phyloP scores from a whole-genome alignment of 2,329 filamentous ascomycete species.

The Orbilia quercus region DNA sequence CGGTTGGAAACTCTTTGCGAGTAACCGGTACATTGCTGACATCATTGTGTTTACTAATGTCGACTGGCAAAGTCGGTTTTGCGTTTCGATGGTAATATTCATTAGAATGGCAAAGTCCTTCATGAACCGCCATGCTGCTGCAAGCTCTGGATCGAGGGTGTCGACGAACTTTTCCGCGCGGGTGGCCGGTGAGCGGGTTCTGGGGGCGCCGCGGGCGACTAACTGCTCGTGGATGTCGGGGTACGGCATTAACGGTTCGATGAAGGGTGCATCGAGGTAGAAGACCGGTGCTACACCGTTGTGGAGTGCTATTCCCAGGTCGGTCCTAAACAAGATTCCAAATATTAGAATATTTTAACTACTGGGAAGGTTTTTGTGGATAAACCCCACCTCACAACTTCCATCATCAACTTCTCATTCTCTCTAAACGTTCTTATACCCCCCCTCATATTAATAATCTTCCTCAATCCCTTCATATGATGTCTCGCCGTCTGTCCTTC shows the following conservation, averaged over 20 bases:
- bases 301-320: conserved; percentile 60
- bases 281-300: conserved; percentile 59
- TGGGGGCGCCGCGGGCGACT: background rate
- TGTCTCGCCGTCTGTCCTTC: conserved; percentile 60
- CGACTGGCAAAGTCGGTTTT: conserved; percentile 57
- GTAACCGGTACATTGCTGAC: conserved; percentile 64
- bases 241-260: conserved; percentile 59
- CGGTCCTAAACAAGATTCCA: background rate
- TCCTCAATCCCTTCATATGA: conserved; percentile 63
- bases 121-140: conserved; percentile 59
- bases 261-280: conserved; percentile 57
- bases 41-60: conserved; percentile 62
- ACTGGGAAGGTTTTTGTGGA: no score
- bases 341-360: background rate
- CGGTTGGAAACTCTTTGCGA: conserved; percentile 61
- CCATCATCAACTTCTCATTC: conserved; percentile 62
- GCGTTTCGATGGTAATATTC: conserved; percentile 59
- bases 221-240: conserved; percentile 57
- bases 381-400: conserved; percentile 61
- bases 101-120: conserved; percentile 60
- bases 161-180: conserved; percentile 43
- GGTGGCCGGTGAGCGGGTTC: background rate
- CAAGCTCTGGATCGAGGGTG: conserved; percentile 57
- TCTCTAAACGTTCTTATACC: conserved; percentile 61
- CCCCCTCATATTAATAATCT: conserved; percentile 63